A percentile compares a stretch with the other conserved stretches of the same genome.
Evolutionary conservation across 2,329 filamentous ascomycete species (phyloP).

Genomic region (Dactylellina sp.): DNA sequence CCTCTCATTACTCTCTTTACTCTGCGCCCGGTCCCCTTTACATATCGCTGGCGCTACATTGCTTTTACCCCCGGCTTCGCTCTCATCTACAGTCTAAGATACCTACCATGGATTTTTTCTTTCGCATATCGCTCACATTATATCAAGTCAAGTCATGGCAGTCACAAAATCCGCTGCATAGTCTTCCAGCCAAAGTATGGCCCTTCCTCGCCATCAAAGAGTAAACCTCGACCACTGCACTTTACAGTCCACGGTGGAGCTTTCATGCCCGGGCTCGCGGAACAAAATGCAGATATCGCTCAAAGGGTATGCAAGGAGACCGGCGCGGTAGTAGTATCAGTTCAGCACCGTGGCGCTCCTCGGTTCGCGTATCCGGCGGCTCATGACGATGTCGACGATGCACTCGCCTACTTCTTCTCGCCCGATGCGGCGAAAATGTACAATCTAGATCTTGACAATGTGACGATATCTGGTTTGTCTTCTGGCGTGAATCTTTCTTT

Average conservation of each 20-base stretch:
- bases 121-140: slow-evolving; percentile 62
- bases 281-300: slow-evolving; percentile 63
- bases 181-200: slow-evolving; percentile 62
- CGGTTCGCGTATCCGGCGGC: slow-evolving; percentile 64
- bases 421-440: slow-evolving; percentile 63
- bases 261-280: slow-evolving; percentile 66
- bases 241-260: slow-evolving; percentile 66
- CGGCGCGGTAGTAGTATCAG: slow-evolving; percentile 64
- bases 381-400: slow-evolving; percentile 66
- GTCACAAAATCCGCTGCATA: slow-evolving; percentile 61
- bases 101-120: slow-evolving; percentile 63
- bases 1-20: slow-evolving; percentile 63
- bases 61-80: slow-evolving; percentile 65
- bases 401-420: slow-evolving; percentile 64
- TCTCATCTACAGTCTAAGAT: slow-evolving; percentile 63
- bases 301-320: slow-evolving; percentile 63
- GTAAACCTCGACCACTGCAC: slow-evolving; percentile 64
- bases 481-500: slow-evolving; percentile 66
- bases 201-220: slow-evolving; percentile 26
- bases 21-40: slow-evolving; percentile 63
- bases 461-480: slow-evolving; percentile 66
- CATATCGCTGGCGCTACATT: slow-evolving; percentile 65
- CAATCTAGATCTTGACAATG: slow-evolving; percentile 63
- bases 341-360: slow-evolving; percentile 65
- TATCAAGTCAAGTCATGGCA: slow-evolving; percentile 60